A percentile compares a stretch with the other conserved stretches of the same genome.
Evolutionary conservation across 768 basidiomycete species (phyloP).

Genomic region (Polyporus arcularius): DNA sequence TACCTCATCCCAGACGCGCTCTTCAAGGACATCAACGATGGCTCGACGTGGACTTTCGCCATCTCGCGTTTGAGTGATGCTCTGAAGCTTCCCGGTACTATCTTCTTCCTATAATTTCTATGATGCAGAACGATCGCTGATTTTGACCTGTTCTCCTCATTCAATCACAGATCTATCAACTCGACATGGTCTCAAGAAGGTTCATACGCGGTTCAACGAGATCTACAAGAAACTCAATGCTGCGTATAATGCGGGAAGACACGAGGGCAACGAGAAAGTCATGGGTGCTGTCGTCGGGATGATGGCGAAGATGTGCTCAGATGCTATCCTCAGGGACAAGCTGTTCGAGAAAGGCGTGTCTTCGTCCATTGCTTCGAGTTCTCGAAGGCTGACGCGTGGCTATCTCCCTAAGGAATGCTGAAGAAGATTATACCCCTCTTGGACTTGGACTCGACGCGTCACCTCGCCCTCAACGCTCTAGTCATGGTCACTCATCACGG

Average conservation of each 20-base stretch:
- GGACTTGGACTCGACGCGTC: conserved; percentile 46
- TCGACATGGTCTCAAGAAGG: conserved; percentile 60
- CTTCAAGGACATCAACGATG: conserved; percentile 46
- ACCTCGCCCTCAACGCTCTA: conserved; percentile 56
- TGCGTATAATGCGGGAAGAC: conserved; percentile 39
- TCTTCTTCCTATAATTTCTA: neutral
- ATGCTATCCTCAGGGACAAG: conserved; percentile 59
- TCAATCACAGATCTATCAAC: conserved; percentile 48
- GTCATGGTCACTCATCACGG: conserved; percentile 64
- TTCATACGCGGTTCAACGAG: conserved; percentile 56
- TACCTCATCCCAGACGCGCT: conserved; percentile 23
- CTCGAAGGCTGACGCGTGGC: neutral
- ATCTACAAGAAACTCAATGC: conserved; percentile 52
- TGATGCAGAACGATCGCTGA: neutral
- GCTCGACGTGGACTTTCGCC: conserved; percentile 49
- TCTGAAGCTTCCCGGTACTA: conserved; percentile 55
- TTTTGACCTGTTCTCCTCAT: neutral
- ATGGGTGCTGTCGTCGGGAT: conserved; percentile 60
- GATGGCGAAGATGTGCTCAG: conserved; percentile 62
- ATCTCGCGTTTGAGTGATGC: conserved; percentile 48
- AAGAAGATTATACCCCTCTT: conserved; percentile 58
- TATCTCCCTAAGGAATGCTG: conserved; percentile 45
- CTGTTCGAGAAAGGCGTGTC: conserved; percentile 54
- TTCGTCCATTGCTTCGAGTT: neutral
- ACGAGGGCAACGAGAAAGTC: conserved; percentile 46